Evolutionary conservation across 148 eudicot genomes (phyloP), one percentile per base, ranked within the genome.

Genomic region (Dianthus caryophyllus): DNA sequence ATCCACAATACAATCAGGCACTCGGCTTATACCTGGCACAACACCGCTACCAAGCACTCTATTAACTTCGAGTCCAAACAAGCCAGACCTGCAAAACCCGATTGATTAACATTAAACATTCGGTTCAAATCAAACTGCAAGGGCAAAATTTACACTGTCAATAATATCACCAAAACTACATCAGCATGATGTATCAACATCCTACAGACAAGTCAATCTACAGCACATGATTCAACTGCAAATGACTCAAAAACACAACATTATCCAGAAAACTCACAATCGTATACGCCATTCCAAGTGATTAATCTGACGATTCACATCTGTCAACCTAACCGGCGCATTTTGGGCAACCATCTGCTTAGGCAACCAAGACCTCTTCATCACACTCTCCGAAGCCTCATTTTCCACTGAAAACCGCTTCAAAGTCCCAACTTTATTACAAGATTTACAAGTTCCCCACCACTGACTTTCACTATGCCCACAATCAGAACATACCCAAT

Each of bases 1-100:
- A 64, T 49, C 13, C 14, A 57, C 6, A 41, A 44, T 29, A 46
- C 47, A 39, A 68, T 44, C 31, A 9, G 27, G 38, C 20, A 44
- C 66, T 44, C 55, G 9, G 26, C 5, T 51, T 29, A 31, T 76
- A 94, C 97, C 97, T 78, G 99, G 99, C 66, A 88, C 92, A 56
- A 94, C 73, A 73, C 99, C 99, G 24, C 99, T 96, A 75, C 99
- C 99, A 68, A 90, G 87, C 68, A 94, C 99, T 73, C 90, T 83
- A 71, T 84, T 78, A 73, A 94, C 92, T 84, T 94, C 98, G 69
- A 56, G 70, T 70, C 98, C 98, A 57, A 94, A 86, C 21, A 44
- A 73, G 47, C 97, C 97, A 63, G 81, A 62, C 75, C 98, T 94
- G 67, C 21, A 81, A 22, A 73, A 2, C 53, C n/a, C n/a, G 62